Evolutionary conservation across 257 asterid species (phyloP), one percentile per base, ranked within the genome.

Genomic region (Gentiana straminea): DNA sequence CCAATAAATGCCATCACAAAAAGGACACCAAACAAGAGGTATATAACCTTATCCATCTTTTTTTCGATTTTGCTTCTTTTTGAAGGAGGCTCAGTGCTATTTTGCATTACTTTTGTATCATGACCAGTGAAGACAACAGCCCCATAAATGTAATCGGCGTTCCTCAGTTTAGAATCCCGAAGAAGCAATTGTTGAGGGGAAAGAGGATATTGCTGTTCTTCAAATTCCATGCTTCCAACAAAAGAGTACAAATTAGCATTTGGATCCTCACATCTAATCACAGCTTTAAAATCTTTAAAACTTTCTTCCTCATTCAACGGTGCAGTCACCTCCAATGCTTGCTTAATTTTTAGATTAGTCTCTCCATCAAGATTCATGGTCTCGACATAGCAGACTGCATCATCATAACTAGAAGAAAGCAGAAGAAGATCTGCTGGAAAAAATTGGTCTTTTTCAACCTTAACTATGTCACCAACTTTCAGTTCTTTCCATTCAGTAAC

Each of bases 311-410:
- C 97, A 7, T 64, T 56, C 39, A 90, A 56, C 11, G 67, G 63
- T 48, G 90, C 72, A 34, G 95, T 86, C 48, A 56, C 79, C 10
- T 90, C 97, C 57, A 82, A 63, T 13, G 85, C 84, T 65, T 90
- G 95, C 65, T 82, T 90, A 57, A 90, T 82, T 71, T 90, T 90
- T 73, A 90, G 63, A 69, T 90, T 90, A 4, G 97, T 90, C 72
- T 90, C 97, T 3, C 97, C 97, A 8, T 86, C 97, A 46, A 90
- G 93, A 57, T 86, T 90, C 97, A 90, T 90, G 15, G 97, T 87
- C 83, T 91, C 96, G 3, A 91, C 98, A 47, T 87, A 87, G 77
- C 98, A 91, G 15, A 87, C 63, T 2, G 84, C 92, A 62, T 87
- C 98, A 2, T 87, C 98, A 34, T 81, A 91, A 62, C 86, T 77